Evolutionary conservation across 768 basidiomycete genomes (phyloP).

Genomic region (Cystobasidium ongulense): DNA sequence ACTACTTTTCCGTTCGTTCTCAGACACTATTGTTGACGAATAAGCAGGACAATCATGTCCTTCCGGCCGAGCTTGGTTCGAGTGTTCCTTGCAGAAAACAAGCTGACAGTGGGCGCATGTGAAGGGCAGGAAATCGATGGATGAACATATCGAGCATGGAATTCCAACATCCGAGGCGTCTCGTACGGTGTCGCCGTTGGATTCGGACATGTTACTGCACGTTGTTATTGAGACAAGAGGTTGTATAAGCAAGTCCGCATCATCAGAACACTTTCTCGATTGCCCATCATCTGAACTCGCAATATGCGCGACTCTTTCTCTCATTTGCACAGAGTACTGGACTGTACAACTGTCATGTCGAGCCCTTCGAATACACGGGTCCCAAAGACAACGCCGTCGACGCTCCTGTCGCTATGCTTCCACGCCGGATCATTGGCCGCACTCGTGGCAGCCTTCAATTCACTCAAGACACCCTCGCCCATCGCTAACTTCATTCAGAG

Average conservation of each 20-base stretch:
- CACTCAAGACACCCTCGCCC: conserved; percentile 6
- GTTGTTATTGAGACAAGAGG: neutral
- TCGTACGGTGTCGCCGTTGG: neutral
- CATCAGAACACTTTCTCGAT: too few species aligned
- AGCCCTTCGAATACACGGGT: neutral
- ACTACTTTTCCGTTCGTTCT: neutral
- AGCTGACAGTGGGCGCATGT: neutral
- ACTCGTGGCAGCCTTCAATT: conserved; percentile 9
- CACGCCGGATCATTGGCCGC: conserved; percentile 5
- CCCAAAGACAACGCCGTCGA: conserved; percentile 23
- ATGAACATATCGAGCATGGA: conserved; percentile 1
- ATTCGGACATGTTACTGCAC: neutral
- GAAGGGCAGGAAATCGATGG: conserved; percentile 27
- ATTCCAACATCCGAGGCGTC: conserved; percentile 27
- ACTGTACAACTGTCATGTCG: neutral
- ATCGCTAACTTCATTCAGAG: neutral
- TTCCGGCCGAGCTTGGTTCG: neutral
- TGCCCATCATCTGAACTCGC: neutral
- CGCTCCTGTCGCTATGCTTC: neutral
- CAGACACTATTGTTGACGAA: neutral
- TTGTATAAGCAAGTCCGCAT: neutral
- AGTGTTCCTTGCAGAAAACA: conserved; percentile 18
- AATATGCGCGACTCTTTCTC: neutral
- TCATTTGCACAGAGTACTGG: too few species aligned
- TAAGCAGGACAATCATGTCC: conserved; percentile 12